These are phyloP conservation scores for Fusarium mundagurra DNA, from an alignment of 2,329 filamentous ascomycete species.

Conservation along the genomic window DNA sequence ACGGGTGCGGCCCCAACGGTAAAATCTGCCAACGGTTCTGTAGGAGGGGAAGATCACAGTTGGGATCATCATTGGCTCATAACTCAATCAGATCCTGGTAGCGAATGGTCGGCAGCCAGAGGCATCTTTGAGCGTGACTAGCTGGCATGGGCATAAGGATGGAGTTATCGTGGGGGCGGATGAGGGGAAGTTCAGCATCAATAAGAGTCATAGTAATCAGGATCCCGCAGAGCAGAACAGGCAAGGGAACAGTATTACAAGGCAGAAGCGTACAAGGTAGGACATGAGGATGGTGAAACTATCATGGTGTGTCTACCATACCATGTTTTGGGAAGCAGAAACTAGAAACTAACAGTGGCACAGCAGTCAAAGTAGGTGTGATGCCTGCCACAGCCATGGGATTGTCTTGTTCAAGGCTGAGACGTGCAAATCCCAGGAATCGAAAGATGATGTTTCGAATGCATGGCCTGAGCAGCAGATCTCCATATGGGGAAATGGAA, in stretches of 20 bases:
- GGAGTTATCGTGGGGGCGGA: slow-evolving; percentile 4
- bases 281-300: slow-evolving; percentile 6
- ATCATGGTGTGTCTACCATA: neutral
- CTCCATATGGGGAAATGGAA: slow-evolving; percentile 31
- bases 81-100: slow-evolving; percentile 12
- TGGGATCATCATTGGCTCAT: slow-evolving; percentile 16
- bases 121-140: slow-evolving; percentile 26
- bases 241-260: slow-evolving; percentile 11
- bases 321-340: neutral
- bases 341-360: slow-evolving; percentile 17
- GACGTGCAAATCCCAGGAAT: slow-evolving; percentile 20
- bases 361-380: slow-evolving; percentile 22
- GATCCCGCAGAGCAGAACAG: neutral
- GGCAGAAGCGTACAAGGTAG: slow-evolving; percentile 1
- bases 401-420: slow-evolving; percentile 16
- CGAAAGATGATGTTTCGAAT: slow-evolving; percentile 24
- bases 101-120: slow-evolving; percentile 18
- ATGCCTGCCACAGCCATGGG: slow-evolving; percentile 31
- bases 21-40: slow-evolving; percentile 28
- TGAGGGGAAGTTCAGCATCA: slow-evolving; percentile 10
- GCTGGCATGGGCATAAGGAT: slow-evolving; percentile 2
- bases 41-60: neutral
- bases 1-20: slow-evolving; percentile 6
- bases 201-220: neutral
- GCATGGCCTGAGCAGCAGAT: slow-evolving; percentile 21